These are phyloP conservation scores for Eimeria brunetti DNA, from an alignment of 169 alveolate genomes.

Conservation along the genomic window DNA sequence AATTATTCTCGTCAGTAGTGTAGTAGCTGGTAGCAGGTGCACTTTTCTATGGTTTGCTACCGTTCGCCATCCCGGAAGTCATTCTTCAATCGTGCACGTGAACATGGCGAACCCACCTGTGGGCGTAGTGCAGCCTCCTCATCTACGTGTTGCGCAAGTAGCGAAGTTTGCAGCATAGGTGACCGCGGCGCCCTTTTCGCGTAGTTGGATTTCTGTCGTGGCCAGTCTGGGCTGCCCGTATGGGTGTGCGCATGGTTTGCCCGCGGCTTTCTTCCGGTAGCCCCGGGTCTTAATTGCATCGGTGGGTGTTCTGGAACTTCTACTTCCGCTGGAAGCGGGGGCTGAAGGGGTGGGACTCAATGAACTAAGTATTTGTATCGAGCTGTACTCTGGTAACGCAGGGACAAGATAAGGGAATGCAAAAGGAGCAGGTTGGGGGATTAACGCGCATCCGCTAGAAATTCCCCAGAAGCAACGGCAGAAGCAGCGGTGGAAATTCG, in stretches of 20 bases:
- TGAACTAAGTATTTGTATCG: not conserved
- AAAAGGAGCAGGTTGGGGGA: no score
- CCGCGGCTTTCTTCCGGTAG: not conserved
- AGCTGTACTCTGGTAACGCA: not conserved
- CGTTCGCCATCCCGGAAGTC: not conserved
- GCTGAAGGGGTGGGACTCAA: not conserved
- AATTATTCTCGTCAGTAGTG: not conserved
- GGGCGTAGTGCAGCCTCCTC: not conserved
- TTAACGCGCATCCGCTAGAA: no score
- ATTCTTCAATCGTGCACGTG: not conserved
- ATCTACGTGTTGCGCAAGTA: not conserved
- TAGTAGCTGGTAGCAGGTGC: not conserved
- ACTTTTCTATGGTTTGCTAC: not conserved
- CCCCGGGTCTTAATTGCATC: conserved; percentile 28
- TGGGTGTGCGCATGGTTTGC: conserved; percentile 19
- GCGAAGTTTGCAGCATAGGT: not conserved
- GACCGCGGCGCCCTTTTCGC: not conserved
- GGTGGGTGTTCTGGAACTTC: not conserved
- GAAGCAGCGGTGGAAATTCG: not conserved
- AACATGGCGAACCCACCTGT: not conserved
- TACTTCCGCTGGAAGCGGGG: conserved; percentile 72
- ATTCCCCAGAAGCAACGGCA: no score
- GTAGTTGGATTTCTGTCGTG: conserved; percentile 85
- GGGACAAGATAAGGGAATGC: not conserved
- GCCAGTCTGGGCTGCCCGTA: not conserved